Base-by-base conservation (phyloP, 306 rosid species). In the Fragaria ananassa region DNA sequence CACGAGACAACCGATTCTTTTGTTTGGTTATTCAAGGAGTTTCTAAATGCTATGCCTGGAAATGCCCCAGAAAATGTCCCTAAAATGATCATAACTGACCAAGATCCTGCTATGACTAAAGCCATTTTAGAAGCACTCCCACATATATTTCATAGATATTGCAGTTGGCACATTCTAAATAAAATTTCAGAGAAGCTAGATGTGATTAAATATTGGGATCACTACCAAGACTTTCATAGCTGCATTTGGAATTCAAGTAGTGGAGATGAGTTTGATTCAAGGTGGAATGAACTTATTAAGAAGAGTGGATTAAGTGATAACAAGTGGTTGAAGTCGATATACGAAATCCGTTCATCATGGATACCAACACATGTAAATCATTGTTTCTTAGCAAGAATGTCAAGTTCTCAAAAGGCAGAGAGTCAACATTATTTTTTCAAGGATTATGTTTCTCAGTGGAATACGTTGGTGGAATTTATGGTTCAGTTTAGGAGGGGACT, bases 1-100 rank as follows among this genome's bases (percentile, higher is more conserved):
- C n/a, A n/a, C n/a, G 53, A 68, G 15, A 68, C 18, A 2, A 4
- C 25, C 1, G 72, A 44, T 18, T 51, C 45, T 2, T 71, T 71
- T 53, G 18, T 71, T 29, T 71, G 75, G 64, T 51, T 71, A 19
- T 51, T 71, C n/a, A n/a, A 51, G 13, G 11, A 18, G 4, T 71
- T 45, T 14, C 7, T 57, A 27, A 34, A 51, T 2, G 64, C 12
- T 27, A 71, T 71, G 64, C 45, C 31, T 10, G 3, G 12, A 4
- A 4, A 15, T 50, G 46, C 44, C 13, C 45, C 31, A 4, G 3
- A 6, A 4, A 4, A 15, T 50, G 46, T 27, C 13, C 64, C 11
- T 4, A 47, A 71, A 14, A 51, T 50, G 27, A 71, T 71, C 27
- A 70, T 70, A 21, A 49, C 45, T 1, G 60, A 70, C 15, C 74